These are phyloP conservation scores for Terana coerulea DNA, from an alignment of 768 basidiomycete genomes.

Conservation along the genomic window DNA sequence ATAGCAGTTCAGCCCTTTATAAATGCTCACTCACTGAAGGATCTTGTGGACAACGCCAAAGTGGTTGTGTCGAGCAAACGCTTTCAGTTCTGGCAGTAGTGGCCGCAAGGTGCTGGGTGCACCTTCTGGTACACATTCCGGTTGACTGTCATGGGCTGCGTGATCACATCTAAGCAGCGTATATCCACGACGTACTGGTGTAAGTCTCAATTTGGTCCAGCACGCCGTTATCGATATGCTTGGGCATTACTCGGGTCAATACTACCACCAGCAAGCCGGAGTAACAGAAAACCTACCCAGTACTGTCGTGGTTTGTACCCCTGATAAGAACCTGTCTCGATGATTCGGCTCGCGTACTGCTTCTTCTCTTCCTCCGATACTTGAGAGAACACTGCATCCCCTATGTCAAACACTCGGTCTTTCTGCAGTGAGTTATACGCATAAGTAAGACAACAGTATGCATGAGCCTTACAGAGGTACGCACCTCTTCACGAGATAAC, in stretches of 20 bases:
- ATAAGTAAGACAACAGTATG: background rate
- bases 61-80: slow-evolving; percentile 50
- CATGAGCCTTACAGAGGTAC: background rate
- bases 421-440: slow-evolving; percentile 18
- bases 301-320: slow-evolving; percentile 53
- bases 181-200: slow-evolving; percentile 46
- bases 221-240: slow-evolving; percentile 63
- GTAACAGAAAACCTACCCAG: slow-evolving; percentile 45
- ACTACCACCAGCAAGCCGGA: background rate
- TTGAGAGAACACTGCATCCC: slow-evolving; percentile 30
- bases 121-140: slow-evolving; percentile 40
- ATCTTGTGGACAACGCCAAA: slow-evolving; percentile 46
- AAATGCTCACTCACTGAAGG: slow-evolving; percentile 31
- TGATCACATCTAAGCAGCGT: background rate
- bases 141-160: slow-evolving; percentile 36
- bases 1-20: background rate
- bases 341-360: slow-evolving; percentile 27
- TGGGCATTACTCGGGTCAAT: too few relatives aligned
- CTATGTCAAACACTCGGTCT: slow-evolving; percentile 35
- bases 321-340: slow-evolving; percentile 45
- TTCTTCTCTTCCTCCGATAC: slow-evolving; percentile 33
- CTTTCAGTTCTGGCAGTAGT: slow-evolving; percentile 48
- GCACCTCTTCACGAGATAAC: slow-evolving; percentile 21
- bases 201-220: slow-evolving; percentile 63
- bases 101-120: slow-evolving; percentile 50